These are phyloP conservation scores for Protea cynaroides DNA, from an alignment of 164 flowering plant genomes.

Conservation along the genomic window DNA sequence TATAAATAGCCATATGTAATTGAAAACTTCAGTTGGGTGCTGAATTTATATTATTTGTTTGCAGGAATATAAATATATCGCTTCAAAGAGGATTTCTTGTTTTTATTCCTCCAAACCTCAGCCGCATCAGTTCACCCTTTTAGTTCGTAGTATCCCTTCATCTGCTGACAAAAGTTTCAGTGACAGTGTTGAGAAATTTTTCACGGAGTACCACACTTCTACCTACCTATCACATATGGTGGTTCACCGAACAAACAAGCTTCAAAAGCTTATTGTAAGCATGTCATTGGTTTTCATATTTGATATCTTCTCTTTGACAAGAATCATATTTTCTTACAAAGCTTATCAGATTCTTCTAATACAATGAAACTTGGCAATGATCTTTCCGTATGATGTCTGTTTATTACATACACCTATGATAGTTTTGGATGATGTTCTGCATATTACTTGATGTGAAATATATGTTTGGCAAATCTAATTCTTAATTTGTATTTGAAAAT, in stretches of 20 bases:
- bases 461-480: too few relatives aligned
- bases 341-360: too few relatives aligned
- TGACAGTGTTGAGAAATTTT: slow-evolving; percentile 72
- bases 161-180: slow-evolving; percentile 47
- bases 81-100: slow-evolving; percentile 58
- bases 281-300: slow-evolving; percentile 1
- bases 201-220: slow-evolving; percentile 60
- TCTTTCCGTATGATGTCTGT: too few relatives aligned
- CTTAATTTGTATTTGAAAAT: too few relatives aligned
- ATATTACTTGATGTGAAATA: too few relatives aligned
- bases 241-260: slow-evolving; percentile 62
- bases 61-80: slow-evolving; percentile 79
- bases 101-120: slow-evolving; percentile 76
- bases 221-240: slow-evolving; percentile 74
- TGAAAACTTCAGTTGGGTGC: background rate
- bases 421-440: too few relatives aligned
- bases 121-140: slow-evolving; percentile 76
- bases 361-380: too few relatives aligned
- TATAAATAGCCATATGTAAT: background rate
- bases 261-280: slow-evolving; percentile 67
- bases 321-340: too few relatives aligned
- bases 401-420: too few relatives aligned
- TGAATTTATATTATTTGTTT: slow-evolving; percentile 20
- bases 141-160: slow-evolving; percentile 72
- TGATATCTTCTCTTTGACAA: background rate